phyloP scores from a whole-genome alignment of 805 yeast species.

The Yarrowia keelungensis region DNA sequence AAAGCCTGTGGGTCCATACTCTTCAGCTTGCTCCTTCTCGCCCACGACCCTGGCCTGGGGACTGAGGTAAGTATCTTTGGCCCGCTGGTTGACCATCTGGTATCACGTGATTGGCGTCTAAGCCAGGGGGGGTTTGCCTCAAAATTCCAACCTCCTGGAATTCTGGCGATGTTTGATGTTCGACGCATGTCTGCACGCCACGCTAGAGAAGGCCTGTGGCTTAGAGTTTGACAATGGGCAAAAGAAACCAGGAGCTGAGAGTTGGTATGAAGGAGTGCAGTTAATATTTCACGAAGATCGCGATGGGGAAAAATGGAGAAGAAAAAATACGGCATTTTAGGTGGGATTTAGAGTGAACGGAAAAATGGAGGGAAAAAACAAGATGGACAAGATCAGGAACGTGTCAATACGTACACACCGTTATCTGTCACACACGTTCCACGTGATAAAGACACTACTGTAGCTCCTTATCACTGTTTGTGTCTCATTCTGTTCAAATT shows the following conservation, averaged over 20 bases:
- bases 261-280: not conserved
- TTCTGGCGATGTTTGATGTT: not conserved
- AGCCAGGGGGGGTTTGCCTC: not conserved
- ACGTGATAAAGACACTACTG: too few species aligned
- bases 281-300: too few species aligned
- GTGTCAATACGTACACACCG: too few species aligned
- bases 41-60: constrained; percentile 33
- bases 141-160: not conserved
- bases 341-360: too few species aligned
- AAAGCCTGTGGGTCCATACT: constrained; percentile 57
- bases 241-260: not conserved
- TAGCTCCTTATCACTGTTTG: too few species aligned
- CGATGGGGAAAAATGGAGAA: too few species aligned
- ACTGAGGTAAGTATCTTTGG: constrained; percentile 37
- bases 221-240: not conserved
- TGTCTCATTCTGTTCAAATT: too few species aligned
- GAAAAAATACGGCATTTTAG: too few species aligned
- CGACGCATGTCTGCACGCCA: not conserved
- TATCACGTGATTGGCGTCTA: not conserved
- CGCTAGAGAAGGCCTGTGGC: not conserved
- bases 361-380: too few species aligned
- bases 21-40: constrained; percentile 46
- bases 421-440: too few species aligned
- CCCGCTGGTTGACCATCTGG: constrained; percentile 30
- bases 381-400: too few species aligned